Evolutionary conservation across 2,329 filamentous ascomycete genomes (phyloP).

Genomic region (Mycogone perniciosa): DNA sequence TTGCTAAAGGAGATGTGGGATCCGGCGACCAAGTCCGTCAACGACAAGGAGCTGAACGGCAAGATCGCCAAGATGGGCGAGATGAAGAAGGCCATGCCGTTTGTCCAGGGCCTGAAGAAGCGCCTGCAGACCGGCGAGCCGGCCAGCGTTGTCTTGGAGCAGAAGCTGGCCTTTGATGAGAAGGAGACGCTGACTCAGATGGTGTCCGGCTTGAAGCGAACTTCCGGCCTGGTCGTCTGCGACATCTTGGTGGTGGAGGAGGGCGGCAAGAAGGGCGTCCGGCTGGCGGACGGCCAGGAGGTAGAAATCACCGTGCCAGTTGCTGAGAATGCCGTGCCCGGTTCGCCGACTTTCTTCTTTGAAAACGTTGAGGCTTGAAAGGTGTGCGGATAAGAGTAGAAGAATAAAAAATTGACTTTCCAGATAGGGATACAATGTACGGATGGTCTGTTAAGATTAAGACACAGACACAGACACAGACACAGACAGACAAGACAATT

Average conservation of each 20-base stretch:
- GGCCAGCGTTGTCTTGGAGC: constrained; percentile 64
- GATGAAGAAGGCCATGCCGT: constrained; percentile 98
- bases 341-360: constrained; percentile 75
- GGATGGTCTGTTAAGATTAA: no score
- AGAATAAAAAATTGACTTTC: not conserved
- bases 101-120: constrained; percentile 82
- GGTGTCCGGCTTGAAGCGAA: constrained; percentile 71
- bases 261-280: constrained; percentile 57
- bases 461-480: no score
- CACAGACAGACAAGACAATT: no score
- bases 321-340: constrained; percentile 74
- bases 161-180: constrained; percentile 85
- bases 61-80: constrained; percentile 76
- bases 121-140: constrained; percentile 67
- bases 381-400: constrained; percentile 2
- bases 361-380: constrained; percentile 59
- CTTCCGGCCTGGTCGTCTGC: constrained; percentile 61
- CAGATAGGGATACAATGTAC: no score
- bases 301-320: constrained; percentile 50
- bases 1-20: constrained; percentile 68
- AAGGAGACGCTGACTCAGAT: constrained; percentile 68
- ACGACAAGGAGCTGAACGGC: constrained; percentile 76
- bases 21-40: constrained; percentile 50
- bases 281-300: constrained; percentile 46
- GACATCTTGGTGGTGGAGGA: constrained; percentile 68